A percentile compares a stretch with the other conserved stretches of the same genome.
Evolutionary conservation across 805 yeast genomes (phyloP).

Genomic region (Saitoella complicata): DNA sequence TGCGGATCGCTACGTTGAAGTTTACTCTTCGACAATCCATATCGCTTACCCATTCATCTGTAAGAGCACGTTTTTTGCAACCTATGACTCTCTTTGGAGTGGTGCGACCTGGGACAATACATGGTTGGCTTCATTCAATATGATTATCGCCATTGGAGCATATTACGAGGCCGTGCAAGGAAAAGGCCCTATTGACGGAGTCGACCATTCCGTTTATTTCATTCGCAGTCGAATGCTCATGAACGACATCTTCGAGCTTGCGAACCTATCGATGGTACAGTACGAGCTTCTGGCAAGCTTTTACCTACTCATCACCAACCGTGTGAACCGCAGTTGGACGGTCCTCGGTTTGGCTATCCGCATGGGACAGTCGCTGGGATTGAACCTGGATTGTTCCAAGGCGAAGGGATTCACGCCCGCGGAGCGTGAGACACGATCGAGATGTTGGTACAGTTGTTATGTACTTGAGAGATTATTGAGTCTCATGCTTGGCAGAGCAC

Average conservation of each 20-base stretch:
- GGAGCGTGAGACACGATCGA: slow-evolving; percentile 7
- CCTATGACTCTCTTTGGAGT: slow-evolving; percentile 7
- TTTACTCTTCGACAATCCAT: slow-evolving; percentile 8
- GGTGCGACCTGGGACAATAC: slow-evolving; percentile 3
- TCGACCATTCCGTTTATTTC: slow-evolving; percentile 8
- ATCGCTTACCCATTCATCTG: slow-evolving; percentile 9
- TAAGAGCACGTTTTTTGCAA: slow-evolving; percentile 8
- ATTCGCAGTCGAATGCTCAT: slow-evolving; percentile 7
- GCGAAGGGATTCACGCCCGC: slow-evolving; percentile 5
- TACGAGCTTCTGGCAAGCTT: slow-evolving; percentile 6
- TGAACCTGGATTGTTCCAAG: slow-evolving; percentile 4
- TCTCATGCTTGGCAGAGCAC: slow-evolving; percentile 8
- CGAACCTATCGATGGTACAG: slow-evolving; percentile 8
- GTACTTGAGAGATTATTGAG: slow-evolving; percentile 8
- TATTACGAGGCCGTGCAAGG: slow-evolving; percentile 1
- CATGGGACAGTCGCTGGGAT: slow-evolving; percentile 8
- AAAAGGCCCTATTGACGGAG: slow-evolving; percentile 1
- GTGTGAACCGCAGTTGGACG: slow-evolving; percentile 5
- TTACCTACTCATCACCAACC: slow-evolving; percentile 6
- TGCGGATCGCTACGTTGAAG: slow-evolving; percentile 6
- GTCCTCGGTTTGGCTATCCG: slow-evolving; percentile 9
- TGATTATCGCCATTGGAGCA: slow-evolving; percentile 7
- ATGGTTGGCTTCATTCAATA: slow-evolving; percentile 8
- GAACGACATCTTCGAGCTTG: slow-evolving; percentile 8
- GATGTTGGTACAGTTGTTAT: slow-evolving; percentile 8